A percentile compares a stretch with the other conserved stretches of the same genome.
phyloP scores from a whole-genome alignment of 768 basidiomycete genomes.

The Phanerochaete sordida region DNA sequence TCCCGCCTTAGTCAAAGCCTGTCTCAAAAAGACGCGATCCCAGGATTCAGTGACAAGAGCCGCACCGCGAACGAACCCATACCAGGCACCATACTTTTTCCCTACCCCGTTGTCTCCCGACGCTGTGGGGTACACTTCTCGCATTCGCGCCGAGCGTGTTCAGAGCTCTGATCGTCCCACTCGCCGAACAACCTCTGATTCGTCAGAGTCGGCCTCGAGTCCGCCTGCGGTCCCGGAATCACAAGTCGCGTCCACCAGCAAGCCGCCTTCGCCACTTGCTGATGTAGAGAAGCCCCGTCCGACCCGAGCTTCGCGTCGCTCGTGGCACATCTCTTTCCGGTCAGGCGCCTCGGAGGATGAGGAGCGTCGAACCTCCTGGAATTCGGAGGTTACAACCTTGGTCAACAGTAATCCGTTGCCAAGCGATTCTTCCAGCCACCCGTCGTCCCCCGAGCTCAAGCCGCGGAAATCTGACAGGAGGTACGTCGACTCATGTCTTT shows the following conservation, averaged over 20 bases:
- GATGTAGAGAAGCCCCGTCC: background rate
- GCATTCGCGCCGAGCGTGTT: conserved; percentile 20
- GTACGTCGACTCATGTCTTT: background rate
- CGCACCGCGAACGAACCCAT: conserved; percentile 48
- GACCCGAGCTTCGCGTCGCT: background rate
- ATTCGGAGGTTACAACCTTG: background rate
- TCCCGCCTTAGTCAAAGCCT: background rate
- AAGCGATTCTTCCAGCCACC: background rate
- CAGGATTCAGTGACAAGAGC: background rate
- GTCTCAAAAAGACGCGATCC: background rate
- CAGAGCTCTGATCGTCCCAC: background rate
- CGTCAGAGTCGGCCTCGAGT: background rate
- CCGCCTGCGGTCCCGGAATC: background rate
- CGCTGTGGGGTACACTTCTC: conserved; percentile 30
- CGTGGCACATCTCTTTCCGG: conserved; percentile 1
- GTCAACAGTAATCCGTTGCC: background rate
- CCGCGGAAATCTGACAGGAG: background rate
- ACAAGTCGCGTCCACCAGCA: background rate
- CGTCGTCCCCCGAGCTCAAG: background rate
- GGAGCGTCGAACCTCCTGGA: background rate
- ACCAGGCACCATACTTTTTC: conserved; percentile 62
- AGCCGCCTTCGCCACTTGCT: background rate
- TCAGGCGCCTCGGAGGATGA: background rate
- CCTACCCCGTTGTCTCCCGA: conserved; percentile 41
- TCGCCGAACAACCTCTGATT: background rate